A percentile compares a stretch with the other conserved stretches of the same genome.
These are phyloP conservation scores for Phytophthora podocarpi DNA, from an alignment of 352 stramenopile genomes.

Conservation along the genomic window DNA sequence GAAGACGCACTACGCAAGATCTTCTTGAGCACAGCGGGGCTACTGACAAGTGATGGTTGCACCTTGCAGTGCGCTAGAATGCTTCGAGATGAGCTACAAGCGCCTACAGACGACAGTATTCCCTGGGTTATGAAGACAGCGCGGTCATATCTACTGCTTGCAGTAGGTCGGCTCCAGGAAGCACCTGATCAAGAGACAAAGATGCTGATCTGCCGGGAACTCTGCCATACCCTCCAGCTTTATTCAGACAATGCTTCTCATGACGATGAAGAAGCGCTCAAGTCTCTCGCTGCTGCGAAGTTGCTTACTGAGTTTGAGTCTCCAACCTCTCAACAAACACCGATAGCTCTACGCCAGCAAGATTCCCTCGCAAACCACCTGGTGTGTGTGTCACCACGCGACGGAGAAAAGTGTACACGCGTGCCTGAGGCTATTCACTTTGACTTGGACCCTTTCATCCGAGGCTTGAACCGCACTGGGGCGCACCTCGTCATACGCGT, in stretches of 20 bases:
- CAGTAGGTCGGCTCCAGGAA: conserved; percentile 19
- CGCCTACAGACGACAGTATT: background rate
- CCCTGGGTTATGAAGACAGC: conserved; percentile 17
- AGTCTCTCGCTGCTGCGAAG: background rate
- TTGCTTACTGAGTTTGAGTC: conserved; percentile 27
- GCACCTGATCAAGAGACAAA: conserved; percentile 17
- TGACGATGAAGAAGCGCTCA: background rate
- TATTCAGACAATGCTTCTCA: conserved; percentile 1
- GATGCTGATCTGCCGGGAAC: conserved; percentile 24
- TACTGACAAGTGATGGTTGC: conserved; percentile 9
- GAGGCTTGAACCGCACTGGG: conserved; percentile 22
- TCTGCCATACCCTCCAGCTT: conserved; percentile 17
- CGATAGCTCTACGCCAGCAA: conserved; percentile 11
- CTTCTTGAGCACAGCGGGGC: background rate
- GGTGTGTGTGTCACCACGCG: conserved; percentile 8
- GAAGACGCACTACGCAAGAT: conserved; percentile 13
- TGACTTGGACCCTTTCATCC: conserved; percentile 27
- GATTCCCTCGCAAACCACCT: conserved; percentile 28
- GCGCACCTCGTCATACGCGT: conserved; percentile 35
- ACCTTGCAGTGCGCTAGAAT: conserved; percentile 10
- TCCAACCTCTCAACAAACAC: conserved; percentile 12
- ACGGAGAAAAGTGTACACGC: conserved; percentile 16
- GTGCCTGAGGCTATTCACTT: conserved; percentile 27
- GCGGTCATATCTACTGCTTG: conserved; percentile 15
- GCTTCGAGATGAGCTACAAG: conserved; percentile 11